Percentiles rank a stretch among this genome's conserved stretches.
phyloP scores from a whole-genome alignment of 2,329 filamentous ascomycete genomes.

The Colletotrichum magnum region DNA sequence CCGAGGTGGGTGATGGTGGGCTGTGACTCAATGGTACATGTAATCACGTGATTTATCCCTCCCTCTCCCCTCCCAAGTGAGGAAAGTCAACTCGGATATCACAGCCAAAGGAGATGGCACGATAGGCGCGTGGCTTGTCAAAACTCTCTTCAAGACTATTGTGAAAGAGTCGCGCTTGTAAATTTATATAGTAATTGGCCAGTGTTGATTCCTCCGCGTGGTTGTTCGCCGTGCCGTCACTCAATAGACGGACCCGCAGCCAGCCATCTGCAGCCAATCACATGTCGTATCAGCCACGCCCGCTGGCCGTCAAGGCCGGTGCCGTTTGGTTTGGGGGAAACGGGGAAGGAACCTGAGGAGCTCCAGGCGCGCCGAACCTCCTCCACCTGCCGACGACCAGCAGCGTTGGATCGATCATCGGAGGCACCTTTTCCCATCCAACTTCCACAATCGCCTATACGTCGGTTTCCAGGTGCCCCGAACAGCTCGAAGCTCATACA shows the following conservation, averaged over 20 bases:
- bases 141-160: too few species aligned
- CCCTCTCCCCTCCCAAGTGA: too few species aligned
- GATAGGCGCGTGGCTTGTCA: too few species aligned
- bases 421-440: slow-evolving; percentile 29
- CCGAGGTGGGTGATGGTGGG: neutral
- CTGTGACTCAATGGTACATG: slow-evolving; percentile 22
- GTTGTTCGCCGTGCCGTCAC: too few species aligned
- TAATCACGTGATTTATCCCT: slow-evolving; percentile 22
- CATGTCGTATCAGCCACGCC: neutral
- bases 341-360: slow-evolving; percentile 13
- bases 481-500: slow-evolving; percentile 2
- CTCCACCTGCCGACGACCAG: slow-evolving; percentile 3
- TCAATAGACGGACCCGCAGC: neutral
- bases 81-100: too few species aligned
- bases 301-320: slow-evolving; percentile 15
- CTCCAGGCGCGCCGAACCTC: slow-evolving; percentile 24
- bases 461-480: neutral
- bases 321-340: slow-evolving; percentile 29
- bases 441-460: slow-evolving; percentile 19
- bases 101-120: too few species aligned
- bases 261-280: slow-evolving; percentile 19
- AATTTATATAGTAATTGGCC: too few species aligned
- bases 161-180: too few species aligned
- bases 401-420: slow-evolving; percentile 24
- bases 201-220: too few species aligned